Evolutionary conservation across 441 rosid species (phyloP).

Genomic region (Eutrema salsugineum): DNA sequence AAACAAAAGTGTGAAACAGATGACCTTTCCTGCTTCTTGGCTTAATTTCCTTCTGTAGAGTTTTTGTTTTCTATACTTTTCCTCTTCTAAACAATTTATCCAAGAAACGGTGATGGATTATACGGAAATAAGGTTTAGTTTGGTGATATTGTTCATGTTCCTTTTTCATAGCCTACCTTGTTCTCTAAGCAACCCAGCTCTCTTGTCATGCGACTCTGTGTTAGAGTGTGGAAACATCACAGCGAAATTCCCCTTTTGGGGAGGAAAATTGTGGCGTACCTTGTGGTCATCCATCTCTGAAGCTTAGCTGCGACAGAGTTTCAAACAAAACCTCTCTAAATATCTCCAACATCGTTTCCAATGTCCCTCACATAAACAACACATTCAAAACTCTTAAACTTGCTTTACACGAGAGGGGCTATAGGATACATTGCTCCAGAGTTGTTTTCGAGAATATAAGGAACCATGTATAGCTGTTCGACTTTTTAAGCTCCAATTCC

Average conservation of each 20-base stretch:
- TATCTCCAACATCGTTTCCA: not conserved
- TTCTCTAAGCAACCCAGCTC: not conserved
- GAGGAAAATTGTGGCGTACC: not conserved
- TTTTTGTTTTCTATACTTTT: not conserved
- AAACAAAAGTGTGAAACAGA: no score
- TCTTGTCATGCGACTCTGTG: not conserved
- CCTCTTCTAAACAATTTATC: not conserved
- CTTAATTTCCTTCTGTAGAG: not conserved
- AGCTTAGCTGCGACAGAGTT: conserved; percentile 8
- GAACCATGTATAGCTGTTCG: no score
- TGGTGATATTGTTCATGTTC: not conserved
- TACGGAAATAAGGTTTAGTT: not conserved
- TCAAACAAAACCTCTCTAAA: not conserved
- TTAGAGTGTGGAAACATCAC: conserved; percentile 4
- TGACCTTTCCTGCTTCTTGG: no score
- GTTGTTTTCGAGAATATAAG: conserved; percentile 5
- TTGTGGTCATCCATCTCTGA: not conserved
- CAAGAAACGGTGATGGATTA: not conserved
- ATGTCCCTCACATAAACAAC: not conserved
- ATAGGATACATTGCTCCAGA: conserved; percentile 14
- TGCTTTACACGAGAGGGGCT: conserved; percentile 12
- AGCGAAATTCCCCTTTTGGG: not conserved
- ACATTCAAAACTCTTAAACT: not conserved
- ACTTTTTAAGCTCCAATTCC: no score
- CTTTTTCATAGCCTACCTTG: not conserved